Conservation (phyloP, 371 early-diverging fungal species). For the Haplosporangium sp. region DNA sequence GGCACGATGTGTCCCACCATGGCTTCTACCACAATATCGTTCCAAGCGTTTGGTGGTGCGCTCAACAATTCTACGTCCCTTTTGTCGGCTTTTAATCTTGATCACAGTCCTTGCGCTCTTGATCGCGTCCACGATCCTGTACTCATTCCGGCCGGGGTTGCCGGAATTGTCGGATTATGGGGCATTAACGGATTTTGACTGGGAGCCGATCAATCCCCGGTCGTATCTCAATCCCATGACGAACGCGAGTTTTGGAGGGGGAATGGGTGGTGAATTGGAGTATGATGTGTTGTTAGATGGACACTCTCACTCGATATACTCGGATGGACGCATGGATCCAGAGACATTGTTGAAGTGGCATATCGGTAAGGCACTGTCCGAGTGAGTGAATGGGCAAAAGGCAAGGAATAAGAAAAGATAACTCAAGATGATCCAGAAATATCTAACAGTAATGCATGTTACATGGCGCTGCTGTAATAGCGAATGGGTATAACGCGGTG, state of each 20-base stretch:
- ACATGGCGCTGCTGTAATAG: conserved; percentile 33
- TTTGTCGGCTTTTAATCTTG: conserved; percentile 22
- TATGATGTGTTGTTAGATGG: conserved; percentile 78
- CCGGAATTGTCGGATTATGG: conserved; percentile 21
- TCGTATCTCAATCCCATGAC: conserved; percentile 65
- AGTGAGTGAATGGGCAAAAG: background rate
- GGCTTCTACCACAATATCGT: conserved; percentile 36
- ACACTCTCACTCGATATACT: conserved; percentile 76
- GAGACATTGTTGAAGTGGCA: conserved; percentile 74
- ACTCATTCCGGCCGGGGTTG: conserved; percentile 14
- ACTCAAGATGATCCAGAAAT: background rate
- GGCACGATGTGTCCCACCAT: conserved; percentile 23
- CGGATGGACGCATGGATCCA: conserved; percentile 76
- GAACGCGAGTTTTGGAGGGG: conserved; percentile 57
- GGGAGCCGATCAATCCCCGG: conserved; percentile 65
- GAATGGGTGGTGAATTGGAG: conserved; percentile 1
- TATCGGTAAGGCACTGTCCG: conserved; percentile 56
- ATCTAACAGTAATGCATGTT: too few species aligned
- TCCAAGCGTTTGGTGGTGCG: conserved; percentile 13
- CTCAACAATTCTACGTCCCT: conserved; percentile 27
- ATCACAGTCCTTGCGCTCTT: conserved; percentile 18
- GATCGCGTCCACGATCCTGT: conserved; percentile 32
- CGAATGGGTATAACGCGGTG: conserved; percentile 82
- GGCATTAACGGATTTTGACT: conserved; percentile 58
- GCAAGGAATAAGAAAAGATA: background rate